Percentiles rank a stretch among this genome's conserved stretches.
phyloP scores from a whole-genome alignment of 2,329 filamentous ascomycete species.

The Epicoccum nigrum region DNA sequence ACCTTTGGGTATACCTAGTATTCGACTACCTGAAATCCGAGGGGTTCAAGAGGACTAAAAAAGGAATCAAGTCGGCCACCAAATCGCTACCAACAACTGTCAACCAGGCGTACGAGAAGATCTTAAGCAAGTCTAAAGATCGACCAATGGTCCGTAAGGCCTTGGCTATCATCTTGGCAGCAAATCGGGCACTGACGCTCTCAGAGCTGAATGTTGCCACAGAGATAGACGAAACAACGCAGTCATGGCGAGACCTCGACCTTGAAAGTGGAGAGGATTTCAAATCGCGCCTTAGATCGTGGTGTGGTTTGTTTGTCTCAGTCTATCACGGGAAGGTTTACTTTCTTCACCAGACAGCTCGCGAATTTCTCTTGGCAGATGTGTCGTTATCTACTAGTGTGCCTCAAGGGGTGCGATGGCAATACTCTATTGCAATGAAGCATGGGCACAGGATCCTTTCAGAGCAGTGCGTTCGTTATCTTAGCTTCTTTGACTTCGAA shows the following conservation, averaged over 20 bases:
- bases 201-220: background rate
- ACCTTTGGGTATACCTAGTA: background rate
- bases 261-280: background rate
- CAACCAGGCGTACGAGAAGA: too few relatives aligned
- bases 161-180: background rate
- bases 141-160: background rate
- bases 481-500: too few relatives aligned
- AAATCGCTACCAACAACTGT: too few relatives aligned
- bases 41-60: background rate
- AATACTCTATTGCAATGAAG: too few relatives aligned
- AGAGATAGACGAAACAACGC: background rate
- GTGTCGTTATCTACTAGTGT: too few relatives aligned
- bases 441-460: too few relatives aligned
- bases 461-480: too few relatives aligned
- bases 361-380: background rate
- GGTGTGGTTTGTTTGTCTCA: too few relatives aligned
- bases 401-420: too few relatives aligned
- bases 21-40: background rate
- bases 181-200: background rate
- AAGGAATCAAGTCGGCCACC: too few relatives aligned
- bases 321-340: background rate
- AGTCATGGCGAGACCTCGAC: too few relatives aligned
- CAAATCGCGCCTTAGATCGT: background rate
- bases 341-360: background rate
- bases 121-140: background rate